phyloP scores from a whole-genome alignment of 805 yeast genomes.

The Ogataea salicorniae region DNA sequence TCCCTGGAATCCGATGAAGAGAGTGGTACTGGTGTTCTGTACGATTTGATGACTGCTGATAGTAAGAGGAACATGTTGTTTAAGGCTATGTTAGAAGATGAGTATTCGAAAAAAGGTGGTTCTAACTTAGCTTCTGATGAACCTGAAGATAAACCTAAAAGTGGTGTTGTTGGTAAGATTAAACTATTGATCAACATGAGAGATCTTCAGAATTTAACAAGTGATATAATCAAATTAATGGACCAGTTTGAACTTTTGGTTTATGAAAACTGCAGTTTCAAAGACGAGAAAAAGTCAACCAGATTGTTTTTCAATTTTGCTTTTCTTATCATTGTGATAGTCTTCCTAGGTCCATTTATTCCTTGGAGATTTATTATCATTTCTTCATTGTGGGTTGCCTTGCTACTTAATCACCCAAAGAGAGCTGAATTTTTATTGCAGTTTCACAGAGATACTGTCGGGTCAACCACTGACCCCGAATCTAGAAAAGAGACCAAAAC shows the following conservation, averaged over 20 bases:
- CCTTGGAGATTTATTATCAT: constrained; percentile 65
- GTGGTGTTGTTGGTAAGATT: constrained; percentile 26
- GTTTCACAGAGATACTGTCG: constrained; percentile 1
- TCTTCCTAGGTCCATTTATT: constrained; percentile 44
- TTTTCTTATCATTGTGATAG: constrained; percentile 35
- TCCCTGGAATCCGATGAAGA: constrained; percentile 16
- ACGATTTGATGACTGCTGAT: constrained; percentile 16
- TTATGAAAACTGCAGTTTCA: constrained; percentile 63
- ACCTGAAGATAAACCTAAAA: constrained; percentile 2
- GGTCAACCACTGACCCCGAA: constrained; percentile 18
- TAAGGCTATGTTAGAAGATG: constrained; percentile 12
- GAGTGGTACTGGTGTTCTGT: constrained; percentile 10
- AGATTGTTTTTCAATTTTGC: constrained; percentile 44
- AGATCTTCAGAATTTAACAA: constrained; percentile 64
- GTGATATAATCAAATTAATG: constrained; percentile 44
- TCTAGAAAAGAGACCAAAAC: constrained; percentile 12
- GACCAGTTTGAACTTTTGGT: constrained; percentile 51
- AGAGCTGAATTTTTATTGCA: constrained; percentile 14
- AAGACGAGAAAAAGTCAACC: constrained; percentile 64
- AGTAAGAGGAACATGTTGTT: constrained; percentile 10
- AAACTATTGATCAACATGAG: constrained; percentile 58
- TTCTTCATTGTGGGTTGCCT: constrained; percentile 48
- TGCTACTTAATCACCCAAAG: constrained; percentile 59
- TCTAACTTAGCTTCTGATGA: constrained; percentile 3
- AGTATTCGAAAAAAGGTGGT: not conserved